A percentile compares a stretch with the other conserved stretches of the same genome.
Evolutionary conservation across 805 yeast genomes (phyloP).

Genomic region (Ogataea zsoltii): DNA sequence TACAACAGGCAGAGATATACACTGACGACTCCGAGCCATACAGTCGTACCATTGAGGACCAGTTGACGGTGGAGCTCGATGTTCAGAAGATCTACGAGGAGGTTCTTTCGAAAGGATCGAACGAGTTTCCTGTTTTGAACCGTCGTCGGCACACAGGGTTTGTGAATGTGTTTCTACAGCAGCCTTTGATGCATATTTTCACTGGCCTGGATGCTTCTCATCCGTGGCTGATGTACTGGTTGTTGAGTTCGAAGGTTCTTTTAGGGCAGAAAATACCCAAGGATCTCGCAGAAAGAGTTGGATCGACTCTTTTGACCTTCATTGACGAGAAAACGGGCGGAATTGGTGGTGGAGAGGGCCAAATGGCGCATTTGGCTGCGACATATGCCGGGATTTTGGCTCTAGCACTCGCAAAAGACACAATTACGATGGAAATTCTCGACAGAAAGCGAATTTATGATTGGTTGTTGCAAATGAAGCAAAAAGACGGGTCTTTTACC

Average conservation of each 20-base stretch:
- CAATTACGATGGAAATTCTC: constrained; percentile 42
- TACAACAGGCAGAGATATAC: constrained; percentile 14
- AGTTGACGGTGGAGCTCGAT: constrained; percentile 39
- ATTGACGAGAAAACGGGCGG: constrained; percentile 53
- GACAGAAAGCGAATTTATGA: constrained; percentile 48
- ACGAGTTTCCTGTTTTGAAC: constrained; percentile 31
- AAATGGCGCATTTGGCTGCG: constrained; percentile 81
- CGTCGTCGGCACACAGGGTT: constrained; percentile 44
- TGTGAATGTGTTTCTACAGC: constrained; percentile 40
- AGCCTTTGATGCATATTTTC: constrained; percentile 52
- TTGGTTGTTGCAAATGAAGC: constrained; percentile 71
- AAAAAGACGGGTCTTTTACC: constrained; percentile 69
- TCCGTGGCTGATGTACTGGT: constrained; percentile 91
- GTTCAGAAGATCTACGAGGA: constrained; percentile 35
- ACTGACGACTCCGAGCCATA: constrained; percentile 22
- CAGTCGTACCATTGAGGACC: constrained; percentile 40
- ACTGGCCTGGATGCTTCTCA: constrained; percentile 80
- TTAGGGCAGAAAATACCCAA: constrained; percentile 37
- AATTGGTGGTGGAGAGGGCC: constrained; percentile 83
- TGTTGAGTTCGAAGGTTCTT: constrained; percentile 52
- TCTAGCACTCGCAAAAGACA: constrained; percentile 51
- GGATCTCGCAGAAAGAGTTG: constrained; percentile 24
- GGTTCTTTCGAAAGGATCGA: constrained; percentile 31
- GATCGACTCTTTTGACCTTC: constrained; percentile 32
- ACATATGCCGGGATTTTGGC: constrained; percentile 76